Conservation (phyloP, 306 rosid genomes). For the Myrica gale region DNA sequence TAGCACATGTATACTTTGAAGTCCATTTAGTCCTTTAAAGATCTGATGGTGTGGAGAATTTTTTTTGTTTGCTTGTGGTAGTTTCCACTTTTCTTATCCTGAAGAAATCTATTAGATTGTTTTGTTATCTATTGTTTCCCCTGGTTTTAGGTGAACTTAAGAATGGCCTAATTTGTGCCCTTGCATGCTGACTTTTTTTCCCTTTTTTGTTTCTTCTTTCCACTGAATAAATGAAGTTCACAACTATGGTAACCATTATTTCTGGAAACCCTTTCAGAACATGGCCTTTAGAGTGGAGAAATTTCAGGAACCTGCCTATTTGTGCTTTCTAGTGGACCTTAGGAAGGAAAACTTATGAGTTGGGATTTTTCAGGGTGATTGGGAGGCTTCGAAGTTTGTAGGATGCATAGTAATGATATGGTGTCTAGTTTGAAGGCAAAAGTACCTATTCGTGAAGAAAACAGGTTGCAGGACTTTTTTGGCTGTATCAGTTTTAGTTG, state of each 20-base stretch:
- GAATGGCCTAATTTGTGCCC: background rate
- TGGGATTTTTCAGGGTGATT: background rate
- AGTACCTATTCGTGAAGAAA: constrained; percentile 4
- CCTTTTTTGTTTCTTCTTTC: background rate
- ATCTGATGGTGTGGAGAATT: constrained; percentile 6
- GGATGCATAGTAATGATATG: background rate
- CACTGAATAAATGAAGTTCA: background rate
- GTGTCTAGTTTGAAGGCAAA: background rate
- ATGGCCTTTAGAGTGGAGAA: too few species aligned
- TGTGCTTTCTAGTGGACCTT: background rate
- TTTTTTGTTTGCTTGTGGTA: background rate
- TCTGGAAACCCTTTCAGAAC: too few species aligned
- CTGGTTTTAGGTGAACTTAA: background rate
- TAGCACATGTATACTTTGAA: constrained; percentile 69
- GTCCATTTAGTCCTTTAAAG: constrained; percentile 13
- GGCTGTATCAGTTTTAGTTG: background rate
- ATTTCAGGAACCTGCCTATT: background rate
- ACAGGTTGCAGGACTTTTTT: background rate
- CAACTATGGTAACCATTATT: too few species aligned
- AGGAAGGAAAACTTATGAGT: background rate
- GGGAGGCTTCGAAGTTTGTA: background rate
- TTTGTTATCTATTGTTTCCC: constrained; percentile 2
- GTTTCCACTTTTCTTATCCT: background rate
- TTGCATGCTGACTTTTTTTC: background rate
- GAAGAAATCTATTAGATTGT: background rate